Evolutionary conservation across 192 early-diverging fungal species (phyloP).

Genomic region (Entomortierella lignicola): DNA sequence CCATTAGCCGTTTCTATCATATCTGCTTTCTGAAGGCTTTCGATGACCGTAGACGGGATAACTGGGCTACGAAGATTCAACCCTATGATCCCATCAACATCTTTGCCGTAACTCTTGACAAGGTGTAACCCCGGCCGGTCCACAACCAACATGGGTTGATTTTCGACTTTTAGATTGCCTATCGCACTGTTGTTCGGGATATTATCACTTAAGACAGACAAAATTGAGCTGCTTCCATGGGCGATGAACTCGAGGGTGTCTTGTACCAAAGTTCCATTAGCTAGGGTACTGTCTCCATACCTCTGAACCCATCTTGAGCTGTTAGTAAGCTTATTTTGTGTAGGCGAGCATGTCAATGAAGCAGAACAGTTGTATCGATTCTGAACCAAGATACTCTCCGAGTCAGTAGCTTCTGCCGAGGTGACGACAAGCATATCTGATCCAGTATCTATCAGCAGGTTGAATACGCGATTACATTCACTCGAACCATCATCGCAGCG

Average conservation of each 20-base stretch:
- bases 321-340: slow-evolving; percentile 11
- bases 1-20: neutral
- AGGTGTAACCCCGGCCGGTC: slow-evolving; percentile 27
- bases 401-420: slow-evolving; percentile 6
- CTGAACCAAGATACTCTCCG: slow-evolving; percentile 18
- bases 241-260: slow-evolving; percentile 33
- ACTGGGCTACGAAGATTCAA: slow-evolving; percentile 14
- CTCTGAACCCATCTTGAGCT: slow-evolving; percentile 17
- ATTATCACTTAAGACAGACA: no score
- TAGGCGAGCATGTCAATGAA: neutral
- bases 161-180: neutral
- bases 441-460: slow-evolving; percentile 42
- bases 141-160: slow-evolving; percentile 32
- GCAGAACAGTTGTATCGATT: slow-evolving; percentile 21
- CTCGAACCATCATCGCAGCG: no score
- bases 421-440: slow-evolving; percentile 38
- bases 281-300: slow-evolving; percentile 39
- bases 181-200: no score
- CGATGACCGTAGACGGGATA: slow-evolving; percentile 16
- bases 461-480: slow-evolving; percentile 1
- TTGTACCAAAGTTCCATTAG: slow-evolving; percentile 32
- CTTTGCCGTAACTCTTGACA: slow-evolving; percentile 23
- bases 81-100: slow-evolving; percentile 44
- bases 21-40: slow-evolving; percentile 16
- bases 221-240: neutral